Conservation (phyloP, 352 stramenopile genomes). For the Pythium plurisporium region DNA sequence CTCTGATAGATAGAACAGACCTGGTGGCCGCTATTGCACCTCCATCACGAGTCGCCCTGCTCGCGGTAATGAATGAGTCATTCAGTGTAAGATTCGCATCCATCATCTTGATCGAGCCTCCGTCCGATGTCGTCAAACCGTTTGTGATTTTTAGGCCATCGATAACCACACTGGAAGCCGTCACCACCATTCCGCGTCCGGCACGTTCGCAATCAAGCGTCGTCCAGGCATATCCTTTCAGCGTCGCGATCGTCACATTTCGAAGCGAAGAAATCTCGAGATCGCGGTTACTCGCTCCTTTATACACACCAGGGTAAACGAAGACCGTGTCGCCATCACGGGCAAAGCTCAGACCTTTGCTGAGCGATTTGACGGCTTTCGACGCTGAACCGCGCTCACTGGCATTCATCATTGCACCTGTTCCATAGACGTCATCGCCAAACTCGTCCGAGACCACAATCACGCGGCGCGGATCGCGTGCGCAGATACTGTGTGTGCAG, state of each 20-base stretch:
- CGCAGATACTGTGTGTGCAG: slow-evolving; percentile 39
- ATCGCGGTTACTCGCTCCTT: slow-evolving; percentile 29
- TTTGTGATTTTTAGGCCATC: slow-evolving; percentile 41
- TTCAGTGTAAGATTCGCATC: slow-evolving; percentile 1
- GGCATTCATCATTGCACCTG: slow-evolving; percentile 46
- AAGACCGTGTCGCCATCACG: slow-evolving; percentile 35
- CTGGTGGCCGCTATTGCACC: background rate
- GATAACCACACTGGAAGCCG: slow-evolving; percentile 20
- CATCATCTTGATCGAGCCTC: background rate
- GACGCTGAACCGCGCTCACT: slow-evolving; percentile 43
- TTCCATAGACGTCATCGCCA: slow-evolving; percentile 48
- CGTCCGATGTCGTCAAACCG: slow-evolving; percentile 20
- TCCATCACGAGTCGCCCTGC: background rate
- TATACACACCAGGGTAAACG: slow-evolving; percentile 54
- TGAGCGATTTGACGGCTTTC: slow-evolving; percentile 48
- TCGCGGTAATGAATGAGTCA: slow-evolving; percentile 26
- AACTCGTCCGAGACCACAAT: slow-evolving; percentile 54
- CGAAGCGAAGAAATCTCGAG: slow-evolving; percentile 17
- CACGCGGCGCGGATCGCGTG: slow-evolving; percentile 26
- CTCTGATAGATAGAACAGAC: background rate
- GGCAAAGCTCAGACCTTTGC: slow-evolving; percentile 35
- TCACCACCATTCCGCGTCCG: slow-evolving; percentile 15
- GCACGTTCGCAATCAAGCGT: slow-evolving; percentile 32
- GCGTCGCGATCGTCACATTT: slow-evolving; percentile 29
- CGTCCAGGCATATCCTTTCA: slow-evolving; percentile 53